phyloP scores from a whole-genome alignment of 305 asterid species.

The Fraxinus floribunda region DNA sequence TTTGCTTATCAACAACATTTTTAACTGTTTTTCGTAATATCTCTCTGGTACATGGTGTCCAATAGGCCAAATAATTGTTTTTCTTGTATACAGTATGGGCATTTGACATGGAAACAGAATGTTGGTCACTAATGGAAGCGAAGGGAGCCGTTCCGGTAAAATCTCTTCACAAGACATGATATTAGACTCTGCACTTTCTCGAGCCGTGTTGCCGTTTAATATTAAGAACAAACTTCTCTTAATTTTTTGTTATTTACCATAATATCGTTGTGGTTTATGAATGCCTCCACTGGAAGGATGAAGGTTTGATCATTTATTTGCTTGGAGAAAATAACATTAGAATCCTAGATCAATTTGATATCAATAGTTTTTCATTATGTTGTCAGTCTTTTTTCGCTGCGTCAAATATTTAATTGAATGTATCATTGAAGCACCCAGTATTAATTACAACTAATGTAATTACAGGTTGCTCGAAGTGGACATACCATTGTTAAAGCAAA shows the following conservation, averaged over 20 bases:
- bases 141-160: constrained; percentile 96
- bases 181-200: constrained; percentile 1
- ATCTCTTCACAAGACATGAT: constrained; percentile 14
- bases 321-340: background rate
- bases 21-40: constrained; percentile 10
- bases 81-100: constrained; percentile 69
- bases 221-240: background rate
- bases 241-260: background rate
- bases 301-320: background rate
- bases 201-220: constrained; percentile 1
- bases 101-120: constrained; percentile 92
- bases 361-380: background rate
- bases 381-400: background rate
- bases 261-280: background rate
- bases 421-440: constrained; percentile 3
- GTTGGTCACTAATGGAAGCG: constrained; percentile 91
- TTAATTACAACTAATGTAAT: constrained; percentile 28
- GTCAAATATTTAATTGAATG: background rate
- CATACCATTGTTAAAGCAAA: constrained; percentile 88
- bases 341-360: background rate
- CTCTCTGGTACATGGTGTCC: constrained; percentile 9
- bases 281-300: background rate
- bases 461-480: constrained; percentile 93
- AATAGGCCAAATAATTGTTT: constrained; percentile 13
- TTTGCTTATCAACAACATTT: constrained; percentile 24